phyloP scores from a whole-genome alignment of 805 yeast genomes.

The Nakazawaea peltata region DNA sequence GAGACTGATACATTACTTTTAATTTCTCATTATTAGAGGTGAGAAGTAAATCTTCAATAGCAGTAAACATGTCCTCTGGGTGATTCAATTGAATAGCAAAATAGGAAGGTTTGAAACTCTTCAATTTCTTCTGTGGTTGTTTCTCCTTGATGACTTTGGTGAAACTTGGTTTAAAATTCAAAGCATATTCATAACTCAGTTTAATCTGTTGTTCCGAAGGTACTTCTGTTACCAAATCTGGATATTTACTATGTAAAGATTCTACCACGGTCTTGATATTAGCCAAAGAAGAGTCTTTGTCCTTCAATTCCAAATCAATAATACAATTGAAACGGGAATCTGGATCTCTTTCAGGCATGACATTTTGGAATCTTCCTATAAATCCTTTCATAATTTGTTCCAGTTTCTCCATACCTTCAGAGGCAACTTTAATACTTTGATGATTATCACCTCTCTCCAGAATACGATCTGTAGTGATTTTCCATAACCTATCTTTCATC shows the following conservation, averaged over 20 bases:
- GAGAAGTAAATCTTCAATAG: constrained; percentile 14
- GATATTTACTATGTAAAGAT: constrained; percentile 30
- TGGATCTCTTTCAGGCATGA: constrained; percentile 39
- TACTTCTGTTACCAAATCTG: constrained; percentile 29
- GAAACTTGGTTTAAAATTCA: constrained; percentile 44
- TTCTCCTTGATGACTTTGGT: constrained; percentile 24
- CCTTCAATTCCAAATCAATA: constrained; percentile 43
- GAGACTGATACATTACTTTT: constrained; percentile 5
- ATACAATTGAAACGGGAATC: constrained; percentile 62
- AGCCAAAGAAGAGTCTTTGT: constrained; percentile 33
- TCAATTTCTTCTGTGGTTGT: constrained; percentile 6
- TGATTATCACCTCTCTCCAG: constrained; percentile 76
- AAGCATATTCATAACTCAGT: constrained; percentile 44
- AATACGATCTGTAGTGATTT: constrained; percentile 53
- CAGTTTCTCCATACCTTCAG: constrained; percentile 41
- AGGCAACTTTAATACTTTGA: constrained; percentile 58
- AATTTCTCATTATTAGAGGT: constrained; percentile 1
- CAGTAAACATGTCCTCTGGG: constrained; percentile 6
- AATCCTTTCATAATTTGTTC: constrained; percentile 68
- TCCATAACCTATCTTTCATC: constrained; percentile 28
- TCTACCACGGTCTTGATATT: constrained; percentile 40
- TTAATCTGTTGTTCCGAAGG: constrained; percentile 35
- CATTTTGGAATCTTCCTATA: constrained; percentile 57
- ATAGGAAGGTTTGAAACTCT: constrained; percentile 28
- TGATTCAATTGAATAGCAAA: constrained; percentile 33